Conservation (phyloP, 495 filamentous ascomycete genomes). For the Oidiodendron maius region DNA sequence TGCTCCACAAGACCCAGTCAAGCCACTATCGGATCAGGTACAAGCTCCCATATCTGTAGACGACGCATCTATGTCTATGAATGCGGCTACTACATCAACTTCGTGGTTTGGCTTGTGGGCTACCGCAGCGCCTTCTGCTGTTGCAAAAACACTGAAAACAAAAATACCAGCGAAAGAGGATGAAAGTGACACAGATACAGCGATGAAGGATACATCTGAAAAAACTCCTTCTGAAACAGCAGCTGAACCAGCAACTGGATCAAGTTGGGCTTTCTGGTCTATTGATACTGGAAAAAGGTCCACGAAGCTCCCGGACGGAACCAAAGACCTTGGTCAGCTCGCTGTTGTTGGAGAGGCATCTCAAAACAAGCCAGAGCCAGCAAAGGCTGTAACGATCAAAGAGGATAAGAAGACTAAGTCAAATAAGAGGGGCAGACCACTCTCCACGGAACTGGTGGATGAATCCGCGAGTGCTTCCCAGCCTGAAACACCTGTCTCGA, state of each 20-base stretch:
- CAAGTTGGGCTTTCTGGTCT: conserved; percentile 36
- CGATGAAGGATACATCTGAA: conserved; percentile 22
- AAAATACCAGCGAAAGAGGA: conserved; percentile 25
- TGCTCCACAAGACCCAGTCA: not conserved
- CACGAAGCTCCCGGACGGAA: not conserved
- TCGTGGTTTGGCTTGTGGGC: conserved; percentile 52
- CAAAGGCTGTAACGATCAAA: conserved; percentile 47
- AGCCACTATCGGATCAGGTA: not conserved
- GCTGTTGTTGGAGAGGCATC: conserved; percentile 63
- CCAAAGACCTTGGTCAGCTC: conserved; percentile 55
- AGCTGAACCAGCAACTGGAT: conserved; percentile 15
- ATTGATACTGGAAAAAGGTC: conserved; percentile 50
- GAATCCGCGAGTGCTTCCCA: conserved; percentile 10
- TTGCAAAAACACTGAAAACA: conserved; percentile 1
- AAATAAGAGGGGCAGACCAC: conserved; percentile 28
- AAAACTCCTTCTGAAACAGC: conserved; percentile 13
- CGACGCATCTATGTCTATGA: not conserved
- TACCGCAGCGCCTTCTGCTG: conserved; percentile 12
- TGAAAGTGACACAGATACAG: conserved; percentile 19
- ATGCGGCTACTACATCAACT: conserved; percentile 21
- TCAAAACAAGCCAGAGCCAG: conserved; percentile 53
- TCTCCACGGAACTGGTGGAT: conserved; percentile 27
- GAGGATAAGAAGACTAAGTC: conserved; percentile 26
- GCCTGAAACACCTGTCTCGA: conserved; percentile 23
- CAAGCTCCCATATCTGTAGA: conserved; percentile 11